phyloP scores from a whole-genome alignment of 441 rosid genomes.

The Hura crepitans region DNA sequence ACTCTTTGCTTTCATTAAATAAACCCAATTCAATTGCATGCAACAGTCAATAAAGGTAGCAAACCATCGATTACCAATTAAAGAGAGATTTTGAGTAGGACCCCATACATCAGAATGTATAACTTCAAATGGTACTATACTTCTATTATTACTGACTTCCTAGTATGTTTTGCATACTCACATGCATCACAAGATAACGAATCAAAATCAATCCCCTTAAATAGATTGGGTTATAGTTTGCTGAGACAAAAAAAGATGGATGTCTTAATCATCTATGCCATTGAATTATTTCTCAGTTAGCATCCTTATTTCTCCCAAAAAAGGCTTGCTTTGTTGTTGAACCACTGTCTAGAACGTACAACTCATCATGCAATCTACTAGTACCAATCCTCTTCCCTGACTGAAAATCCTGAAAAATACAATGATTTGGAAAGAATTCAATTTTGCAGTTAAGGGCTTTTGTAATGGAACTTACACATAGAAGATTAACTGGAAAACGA shows the following conservation, averaged over 20 bases:
- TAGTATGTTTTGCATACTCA: no score
- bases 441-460: background rate
- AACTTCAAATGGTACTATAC: no score
- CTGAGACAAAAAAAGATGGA: background rate
- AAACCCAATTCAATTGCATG: no score
- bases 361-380: background rate
- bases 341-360: background rate
- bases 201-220: background rate
- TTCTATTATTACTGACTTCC: no score
- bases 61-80: no score
- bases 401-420: background rate
- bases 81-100: no score
- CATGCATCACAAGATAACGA: background rate
- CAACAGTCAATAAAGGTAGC: no score
- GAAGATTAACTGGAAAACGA: background rate
- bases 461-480: background rate
- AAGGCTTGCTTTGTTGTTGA: background rate
- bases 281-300: background rate
- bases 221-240: background rate
- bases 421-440: background rate
- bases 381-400: background rate
- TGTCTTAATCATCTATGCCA: background rate
- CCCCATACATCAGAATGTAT: no score
- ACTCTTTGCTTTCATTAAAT: no score
- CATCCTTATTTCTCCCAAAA: background rate